Percentiles rank a stretch among this genome's conserved stretches.
Conservation (phyloP, 1,284 basidiomycete species). For the Termitomyces sp. region DNA sequence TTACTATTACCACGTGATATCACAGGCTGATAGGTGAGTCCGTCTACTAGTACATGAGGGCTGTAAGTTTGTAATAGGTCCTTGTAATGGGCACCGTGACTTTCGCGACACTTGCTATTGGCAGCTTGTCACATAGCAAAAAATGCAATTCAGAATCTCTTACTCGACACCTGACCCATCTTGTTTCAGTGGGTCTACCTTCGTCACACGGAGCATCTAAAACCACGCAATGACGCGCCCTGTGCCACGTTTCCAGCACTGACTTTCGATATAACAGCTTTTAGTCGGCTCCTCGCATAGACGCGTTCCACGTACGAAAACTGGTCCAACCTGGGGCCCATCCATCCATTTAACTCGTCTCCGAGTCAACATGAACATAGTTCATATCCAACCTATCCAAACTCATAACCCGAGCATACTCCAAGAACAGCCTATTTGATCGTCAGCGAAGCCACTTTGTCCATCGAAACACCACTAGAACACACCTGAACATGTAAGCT, state of each 20-base stretch:
- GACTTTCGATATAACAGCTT: not conserved
- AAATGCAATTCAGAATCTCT: too few species aligned
- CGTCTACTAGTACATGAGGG: too few species aligned
- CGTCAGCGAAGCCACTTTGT: not conserved
- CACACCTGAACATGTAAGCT: slow-evolving; percentile 57
- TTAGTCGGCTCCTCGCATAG: not conserved
- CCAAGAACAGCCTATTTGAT: slow-evolving; percentile 16
- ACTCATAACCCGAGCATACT: slow-evolving; percentile 41
- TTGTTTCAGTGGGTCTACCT: not conserved
- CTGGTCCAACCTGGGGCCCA: not conserved
- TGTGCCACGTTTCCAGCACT: not conserved
- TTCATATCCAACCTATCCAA: slow-evolving; percentile 41
- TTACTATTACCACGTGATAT: too few species aligned
- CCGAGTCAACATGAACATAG: slow-evolving; percentile 13
- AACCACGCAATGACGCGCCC: not conserved
- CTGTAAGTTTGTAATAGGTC: too few species aligned
- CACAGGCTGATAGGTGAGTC: too few species aligned
- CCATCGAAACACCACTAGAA: not conserved
- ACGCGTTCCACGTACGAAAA: not conserved
- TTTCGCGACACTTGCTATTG: too few species aligned
- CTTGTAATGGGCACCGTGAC: too few species aligned
- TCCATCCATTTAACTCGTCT: not conserved
- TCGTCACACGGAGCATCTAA: not conserved
- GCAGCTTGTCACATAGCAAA: too few species aligned
- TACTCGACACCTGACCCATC: too few species aligned